phyloP scores from a whole-genome alignment of 1,139 yeast genomes.

The Taphrina sp. region DNA sequence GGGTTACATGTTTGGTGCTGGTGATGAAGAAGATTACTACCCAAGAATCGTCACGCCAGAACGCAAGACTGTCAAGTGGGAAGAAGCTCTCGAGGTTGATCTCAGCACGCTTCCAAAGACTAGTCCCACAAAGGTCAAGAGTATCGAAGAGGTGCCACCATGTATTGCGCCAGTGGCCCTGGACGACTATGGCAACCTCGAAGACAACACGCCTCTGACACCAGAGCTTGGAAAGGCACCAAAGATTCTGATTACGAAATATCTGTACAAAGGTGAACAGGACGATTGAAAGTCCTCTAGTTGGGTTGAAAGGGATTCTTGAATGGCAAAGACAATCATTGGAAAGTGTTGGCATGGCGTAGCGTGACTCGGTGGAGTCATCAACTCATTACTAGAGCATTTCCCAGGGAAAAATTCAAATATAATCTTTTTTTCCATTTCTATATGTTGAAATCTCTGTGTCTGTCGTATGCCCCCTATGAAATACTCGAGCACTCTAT shows the following conservation, averaged over 20 bases:
- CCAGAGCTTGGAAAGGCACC: conserved; percentile 31
- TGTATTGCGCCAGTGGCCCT: conserved; percentile 26
- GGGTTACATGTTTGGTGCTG: conserved; percentile 33
- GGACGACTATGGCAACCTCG: conserved; percentile 32
- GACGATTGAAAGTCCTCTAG: conserved; percentile 21
- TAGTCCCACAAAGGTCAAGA: conserved; percentile 8
- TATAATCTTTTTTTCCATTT: too few relatives aligned
- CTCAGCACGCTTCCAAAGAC: conserved; percentile 22
- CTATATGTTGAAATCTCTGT: too few relatives aligned
- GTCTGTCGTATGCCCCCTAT: too few relatives aligned
- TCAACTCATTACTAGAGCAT: too few relatives aligned
- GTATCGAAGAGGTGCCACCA: conserved; percentile 11
- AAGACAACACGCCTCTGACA: conserved; percentile 30
- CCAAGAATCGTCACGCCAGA: conserved; percentile 27
- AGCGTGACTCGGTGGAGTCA: too few relatives aligned
- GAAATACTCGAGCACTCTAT: too few relatives aligned
- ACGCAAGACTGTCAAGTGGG: conserved; percentile 31
- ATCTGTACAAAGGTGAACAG: conserved; percentile 33
- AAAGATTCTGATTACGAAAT: conserved; percentile 31
- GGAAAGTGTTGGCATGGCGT: too few relatives aligned
- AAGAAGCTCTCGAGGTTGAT: conserved; percentile 30
- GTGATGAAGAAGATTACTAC: conserved; percentile 32
- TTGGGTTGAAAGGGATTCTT: too few relatives aligned
- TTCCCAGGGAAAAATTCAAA: too few relatives aligned
- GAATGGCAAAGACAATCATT: too few relatives aligned